Conservation (phyloP, 2,329 filamentous ascomycete species). For the Aureobasidium sp. region DNA sequence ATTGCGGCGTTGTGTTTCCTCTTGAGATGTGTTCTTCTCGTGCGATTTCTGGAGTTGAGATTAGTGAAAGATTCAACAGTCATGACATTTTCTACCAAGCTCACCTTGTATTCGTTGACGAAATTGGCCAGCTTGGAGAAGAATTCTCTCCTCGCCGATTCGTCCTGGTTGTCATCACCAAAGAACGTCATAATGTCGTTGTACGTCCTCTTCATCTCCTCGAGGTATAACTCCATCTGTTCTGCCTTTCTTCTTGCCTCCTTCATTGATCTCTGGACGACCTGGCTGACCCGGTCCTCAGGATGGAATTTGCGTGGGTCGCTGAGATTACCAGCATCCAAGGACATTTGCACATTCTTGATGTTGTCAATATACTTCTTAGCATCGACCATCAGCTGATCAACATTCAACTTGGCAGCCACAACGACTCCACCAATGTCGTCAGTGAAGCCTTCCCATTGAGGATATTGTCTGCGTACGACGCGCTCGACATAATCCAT, state of each 20-base stretch:
- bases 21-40: conserved; percentile 80
- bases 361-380: conserved; percentile 92
- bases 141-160: conserved; percentile 90
- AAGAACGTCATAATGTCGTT: conserved; percentile 96
- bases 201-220: conserved; percentile 85
- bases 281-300: conserved; percentile 85
- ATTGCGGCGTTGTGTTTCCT: conserved; percentile 77
- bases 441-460: conserved; percentile 83
- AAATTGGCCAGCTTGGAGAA: conserved; percentile 90
- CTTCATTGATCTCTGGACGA: conserved; percentile 93
- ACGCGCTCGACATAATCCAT: conserved; percentile 95
- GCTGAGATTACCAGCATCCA: conserved; percentile 89
- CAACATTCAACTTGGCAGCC: conserved; percentile 88
- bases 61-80: conserved; percentile 9
- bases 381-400: conserved; percentile 80
- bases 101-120: conserved; percentile 80
- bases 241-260: conserved; percentile 92
- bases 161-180: conserved; percentile 85
- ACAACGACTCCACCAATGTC: conserved; percentile 75
- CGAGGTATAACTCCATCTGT: conserved; percentile 87
- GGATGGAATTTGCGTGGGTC: conserved; percentile 98
- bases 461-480: conserved; percentile 89
- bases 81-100: conserved; percentile 23
- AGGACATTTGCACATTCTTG: conserved; percentile 82
- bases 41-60: conserved; percentile 60